Evolutionary conservation across 352 stramenopile species (phyloP).

Genomic region (Phytopythium kandeliae): DNA sequence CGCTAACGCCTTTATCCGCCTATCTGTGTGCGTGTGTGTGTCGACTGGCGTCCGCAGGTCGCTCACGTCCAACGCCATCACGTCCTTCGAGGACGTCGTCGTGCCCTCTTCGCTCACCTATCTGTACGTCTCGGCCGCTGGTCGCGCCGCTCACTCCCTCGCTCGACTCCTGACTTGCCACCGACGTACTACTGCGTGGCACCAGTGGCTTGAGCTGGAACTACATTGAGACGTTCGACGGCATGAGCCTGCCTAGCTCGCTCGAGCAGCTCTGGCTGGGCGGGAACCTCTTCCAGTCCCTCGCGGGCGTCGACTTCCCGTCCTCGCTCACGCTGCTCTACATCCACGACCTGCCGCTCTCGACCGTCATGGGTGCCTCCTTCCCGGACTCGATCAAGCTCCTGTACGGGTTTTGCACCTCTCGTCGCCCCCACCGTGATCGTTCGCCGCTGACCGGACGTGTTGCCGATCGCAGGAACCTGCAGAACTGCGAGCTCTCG

Average conservation of each 20-base stretch:
- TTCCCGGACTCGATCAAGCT: slow-evolving; percentile 41
- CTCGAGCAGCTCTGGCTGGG: slow-evolving; percentile 56
- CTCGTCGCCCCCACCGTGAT: neutral
- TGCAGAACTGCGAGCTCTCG: slow-evolving; percentile 37
- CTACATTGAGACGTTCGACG: slow-evolving; percentile 45
- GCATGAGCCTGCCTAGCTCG: slow-evolving; percentile 38
- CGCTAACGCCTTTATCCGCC: too few species aligned
- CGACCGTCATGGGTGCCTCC: slow-evolving; percentile 29
- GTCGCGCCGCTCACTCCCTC: neutral
- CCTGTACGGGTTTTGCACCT: slow-evolving; percentile 12
- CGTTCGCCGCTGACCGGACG: neutral
- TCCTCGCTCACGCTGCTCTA: slow-evolving; percentile 56
- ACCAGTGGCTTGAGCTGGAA: slow-evolving; percentile 63
- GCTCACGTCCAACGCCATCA: slow-evolving; percentile 44
- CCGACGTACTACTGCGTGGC: too few species aligned
- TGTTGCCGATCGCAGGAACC: slow-evolving; percentile 14
- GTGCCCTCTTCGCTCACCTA: slow-evolving; percentile 30
- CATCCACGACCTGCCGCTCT: slow-evolving; percentile 54
- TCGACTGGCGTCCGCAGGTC: slow-evolving; percentile 14
- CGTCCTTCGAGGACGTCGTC: slow-evolving; percentile 32
- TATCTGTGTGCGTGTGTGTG: neutral
- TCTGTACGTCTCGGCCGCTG: slow-evolving; percentile 19
- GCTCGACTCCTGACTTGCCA: too few species aligned
- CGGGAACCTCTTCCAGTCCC: slow-evolving; percentile 61
- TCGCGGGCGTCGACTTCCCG: slow-evolving; percentile 37